Percentiles rank a stretch among this genome's conserved stretches.
These are phyloP conservation scores for Hibiscus mutabilis DNA, from an alignment of 345 rosid species.

Conservation along the genomic window DNA sequence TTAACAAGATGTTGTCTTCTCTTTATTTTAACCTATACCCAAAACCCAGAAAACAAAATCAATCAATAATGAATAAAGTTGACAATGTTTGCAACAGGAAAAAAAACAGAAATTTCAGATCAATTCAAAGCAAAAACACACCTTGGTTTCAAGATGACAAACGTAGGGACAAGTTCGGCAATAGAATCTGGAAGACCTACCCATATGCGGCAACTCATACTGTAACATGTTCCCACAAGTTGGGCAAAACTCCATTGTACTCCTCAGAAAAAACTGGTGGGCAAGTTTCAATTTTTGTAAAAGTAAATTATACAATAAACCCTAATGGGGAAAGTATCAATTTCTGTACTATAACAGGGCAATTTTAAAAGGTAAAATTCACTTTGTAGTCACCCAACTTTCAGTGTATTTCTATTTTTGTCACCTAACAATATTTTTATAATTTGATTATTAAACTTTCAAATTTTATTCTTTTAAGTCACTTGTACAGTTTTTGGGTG, in stretches of 20 bases:
- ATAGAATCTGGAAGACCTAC: conserved; percentile 35
- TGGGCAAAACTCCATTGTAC: conserved; percentile 51
- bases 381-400: too few species aligned
- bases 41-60: not conserved
- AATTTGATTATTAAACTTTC: too few species aligned
- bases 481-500: too few species aligned
- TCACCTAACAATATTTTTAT: too few species aligned
- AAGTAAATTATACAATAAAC: too few species aligned
- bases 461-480: too few species aligned
- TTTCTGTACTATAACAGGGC: too few species aligned
- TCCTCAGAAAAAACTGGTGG: too few species aligned
- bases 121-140: conserved; percentile 1
- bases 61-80: not conserved
- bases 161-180: conserved; percentile 53
- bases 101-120: not conserved
- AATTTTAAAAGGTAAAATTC: too few species aligned
- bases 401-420: too few species aligned
- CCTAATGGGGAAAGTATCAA: too few species aligned
- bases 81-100: not conserved
- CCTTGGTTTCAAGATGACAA: conserved; percentile 36
- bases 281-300: too few species aligned
- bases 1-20: conserved; percentile 36
- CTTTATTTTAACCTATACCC: conserved; percentile 45
- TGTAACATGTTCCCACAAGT: conserved; percentile 44
- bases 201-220: conserved; percentile 40